Evolutionary conservation across 805 yeast species (phyloP).

Genomic region (Starmera dryadoides): DNA sequence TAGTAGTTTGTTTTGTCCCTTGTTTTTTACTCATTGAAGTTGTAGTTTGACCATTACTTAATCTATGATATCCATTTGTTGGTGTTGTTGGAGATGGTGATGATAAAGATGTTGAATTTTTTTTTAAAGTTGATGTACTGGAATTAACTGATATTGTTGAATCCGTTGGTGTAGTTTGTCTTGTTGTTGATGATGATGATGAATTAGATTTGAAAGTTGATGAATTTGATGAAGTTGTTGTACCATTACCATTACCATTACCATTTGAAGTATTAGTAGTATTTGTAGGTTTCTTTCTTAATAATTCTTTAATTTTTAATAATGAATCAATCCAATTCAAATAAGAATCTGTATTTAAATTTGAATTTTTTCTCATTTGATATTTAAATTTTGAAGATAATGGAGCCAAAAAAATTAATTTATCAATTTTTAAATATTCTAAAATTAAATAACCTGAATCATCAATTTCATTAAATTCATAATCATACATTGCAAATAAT

Average conservation of each 20-base stretch:
- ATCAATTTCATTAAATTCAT: constrained; percentile 58
- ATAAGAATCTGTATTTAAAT: constrained; percentile 36
- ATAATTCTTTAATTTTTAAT: constrained; percentile 54
- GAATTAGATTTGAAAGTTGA: constrained; percentile 1
- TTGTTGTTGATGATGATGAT: constrained; percentile 3
- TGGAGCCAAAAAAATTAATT: constrained; percentile 50
- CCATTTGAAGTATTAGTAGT: background rate
- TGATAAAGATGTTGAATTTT: constrained; percentile 4
- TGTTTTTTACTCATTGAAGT: background rate
- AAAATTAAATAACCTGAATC: constrained; percentile 57
- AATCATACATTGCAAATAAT: constrained; percentile 70
- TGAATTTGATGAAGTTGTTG: background rate
- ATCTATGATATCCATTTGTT: background rate
- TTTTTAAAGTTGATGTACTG: background rate
- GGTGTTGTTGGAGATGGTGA: background rate
- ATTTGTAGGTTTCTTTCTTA: constrained; percentile 22
- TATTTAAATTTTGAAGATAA: constrained; percentile 12
- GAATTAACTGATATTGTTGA: background rate
- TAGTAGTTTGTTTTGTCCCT: background rate
- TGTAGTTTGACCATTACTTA: background rate
- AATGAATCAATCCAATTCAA: constrained; percentile 68
- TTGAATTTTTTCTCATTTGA: constrained; percentile 12
- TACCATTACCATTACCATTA: background rate
- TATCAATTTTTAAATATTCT: constrained; percentile 51
- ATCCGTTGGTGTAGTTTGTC: background rate